These are phyloP conservation scores for Bipolaris sorokiniana DNA, from an alignment of 2,329 filamentous ascomycete species.

Conservation along the genomic window DNA sequence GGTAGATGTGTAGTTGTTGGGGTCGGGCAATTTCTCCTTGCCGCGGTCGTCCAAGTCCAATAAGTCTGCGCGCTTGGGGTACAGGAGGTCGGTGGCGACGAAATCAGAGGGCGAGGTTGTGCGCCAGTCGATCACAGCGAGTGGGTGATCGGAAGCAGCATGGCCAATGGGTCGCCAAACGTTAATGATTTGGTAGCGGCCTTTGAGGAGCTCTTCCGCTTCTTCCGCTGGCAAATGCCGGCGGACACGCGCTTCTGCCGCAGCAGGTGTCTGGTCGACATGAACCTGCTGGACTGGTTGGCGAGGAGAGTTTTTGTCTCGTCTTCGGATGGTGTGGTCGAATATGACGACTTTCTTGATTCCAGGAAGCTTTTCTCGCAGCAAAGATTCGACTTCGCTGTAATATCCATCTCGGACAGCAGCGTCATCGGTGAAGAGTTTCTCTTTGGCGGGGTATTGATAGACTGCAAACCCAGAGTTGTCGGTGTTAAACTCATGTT, in stretches of 20 bases:
- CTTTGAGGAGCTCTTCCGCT: slow-evolving; percentile 62
- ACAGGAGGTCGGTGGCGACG: slow-evolving; percentile 66
- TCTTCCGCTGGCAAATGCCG: slow-evolving; percentile 64
- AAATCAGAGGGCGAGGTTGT: slow-evolving; percentile 64
- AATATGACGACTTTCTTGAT: slow-evolving; percentile 71
- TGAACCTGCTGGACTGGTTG: slow-evolving; percentile 73
- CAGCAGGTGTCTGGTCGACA: slow-evolving; percentile 71
- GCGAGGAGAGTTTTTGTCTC: slow-evolving; percentile 61
- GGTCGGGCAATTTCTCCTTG: slow-evolving; percentile 63
- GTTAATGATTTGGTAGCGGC: slow-evolving; percentile 71
- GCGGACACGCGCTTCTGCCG: slow-evolving; percentile 66
- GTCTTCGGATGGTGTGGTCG: slow-evolving; percentile 72
- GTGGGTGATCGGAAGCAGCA: slow-evolving; percentile 69
- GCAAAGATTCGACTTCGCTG: slow-evolving; percentile 63
- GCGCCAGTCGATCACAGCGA: slow-evolving; percentile 71
- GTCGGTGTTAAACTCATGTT: slow-evolving; percentile 61
- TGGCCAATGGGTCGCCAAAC: slow-evolving; percentile 72
- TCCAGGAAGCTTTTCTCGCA: slow-evolving; percentile 61
- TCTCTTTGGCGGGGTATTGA: slow-evolving; percentile 60
- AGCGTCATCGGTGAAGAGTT: slow-evolving; percentile 61
- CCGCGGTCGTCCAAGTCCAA: slow-evolving; percentile 61
- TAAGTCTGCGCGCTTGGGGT: slow-evolving; percentile 54
- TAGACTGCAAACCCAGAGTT: slow-evolving; percentile 65
- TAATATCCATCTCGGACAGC: slow-evolving; percentile 66
- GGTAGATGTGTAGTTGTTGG: slow-evolving; percentile 54